Evolutionary conservation across 2,329 filamentous ascomycete species (phyloP), one percentile per base, ranked within the genome.

Genomic region (Aspergillus hortae): DNA sequence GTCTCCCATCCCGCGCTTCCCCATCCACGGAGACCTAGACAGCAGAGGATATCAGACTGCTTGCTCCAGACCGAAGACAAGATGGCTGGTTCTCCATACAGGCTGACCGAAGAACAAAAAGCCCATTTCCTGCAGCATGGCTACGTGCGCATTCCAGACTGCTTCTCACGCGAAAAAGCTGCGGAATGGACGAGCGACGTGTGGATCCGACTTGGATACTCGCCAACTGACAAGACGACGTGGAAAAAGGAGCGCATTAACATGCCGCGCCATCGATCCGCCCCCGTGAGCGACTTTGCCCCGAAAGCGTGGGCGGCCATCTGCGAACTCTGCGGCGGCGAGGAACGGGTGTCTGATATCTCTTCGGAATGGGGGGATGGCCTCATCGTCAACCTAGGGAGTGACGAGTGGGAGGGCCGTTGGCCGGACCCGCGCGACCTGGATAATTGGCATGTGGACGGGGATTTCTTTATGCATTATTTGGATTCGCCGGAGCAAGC

Each of bases 401-500:
- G 77, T 1, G 64, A 76, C 0, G 77, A 79, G 46, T 72, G 72
- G 44, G 79, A 81, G 54, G 77, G 79, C 4, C 74, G 74, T 3
- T 68, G 75, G 33, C 83, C 83, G 7, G 69, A 76, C 21, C 81
- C 83, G 0, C 73, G 77, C 46, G 76, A 82, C 0, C 70, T 87
- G 19, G 62, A 74, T 6, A 74, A 74, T 19, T 89, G 86, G 85
- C 86, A 88, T 67, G 83, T 87, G 15, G 85, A 88, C 67, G 85
- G 86, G 7, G 85, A 89, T 59, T 88, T 87, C 67, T 89, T 89
- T 65, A 77, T 86, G 4, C 86, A 89, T 71, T 89, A 85, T 58
- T 79, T 89, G 33, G 86, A 89, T 64, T 85, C 81, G 17, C 82
- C 82, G 0, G 86, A 89, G 70, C 86, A 89, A 66, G 86, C 77